Evolutionary conservation across 768 basidiomycete genomes (phyloP).

Genomic region (Gloeostereum incarnatum): DNA sequence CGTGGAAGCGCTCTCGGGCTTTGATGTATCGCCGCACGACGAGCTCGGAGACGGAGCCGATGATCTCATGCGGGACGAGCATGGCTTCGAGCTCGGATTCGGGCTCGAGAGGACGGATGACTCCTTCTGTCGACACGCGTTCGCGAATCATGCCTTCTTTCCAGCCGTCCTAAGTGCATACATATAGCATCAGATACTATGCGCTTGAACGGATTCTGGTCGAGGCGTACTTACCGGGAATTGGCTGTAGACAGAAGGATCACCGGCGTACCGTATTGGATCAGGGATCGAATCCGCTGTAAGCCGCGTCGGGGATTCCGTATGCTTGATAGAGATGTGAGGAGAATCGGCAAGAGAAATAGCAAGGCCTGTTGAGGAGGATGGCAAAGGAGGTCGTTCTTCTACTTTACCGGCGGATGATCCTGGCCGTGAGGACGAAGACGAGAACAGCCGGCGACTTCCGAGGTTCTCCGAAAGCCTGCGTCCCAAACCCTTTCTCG

Average conservation of each 20-base stretch:
- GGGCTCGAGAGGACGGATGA: conserved; percentile 76
- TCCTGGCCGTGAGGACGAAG: too few species aligned
- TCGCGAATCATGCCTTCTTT: conserved; percentile 80
- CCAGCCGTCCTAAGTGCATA: conserved; percentile 28
- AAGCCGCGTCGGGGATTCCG: neutral
- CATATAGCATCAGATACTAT: conserved; percentile 3
- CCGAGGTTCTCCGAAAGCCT: neutral
- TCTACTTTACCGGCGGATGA: too few species aligned
- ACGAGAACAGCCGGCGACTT: too few species aligned
- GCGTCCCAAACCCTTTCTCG: neutral
- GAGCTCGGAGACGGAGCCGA: conserved; percentile 72
- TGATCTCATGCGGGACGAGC: conserved; percentile 48
- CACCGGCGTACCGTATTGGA: conserved; percentile 46
- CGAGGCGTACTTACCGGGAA: conserved; percentile 28
- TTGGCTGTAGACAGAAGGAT: conserved; percentile 43
- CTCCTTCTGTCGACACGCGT: conserved; percentile 73
- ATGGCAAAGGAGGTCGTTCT: neutral
- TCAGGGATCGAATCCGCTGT: neutral
- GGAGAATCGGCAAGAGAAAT: neutral
- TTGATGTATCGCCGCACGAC: conserved; percentile 70
- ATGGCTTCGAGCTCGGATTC: conserved; percentile 59
- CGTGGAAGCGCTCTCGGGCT: conserved; percentile 48
- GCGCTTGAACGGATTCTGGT: neutral
- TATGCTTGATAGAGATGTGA: neutral
- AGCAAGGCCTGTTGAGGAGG: neutral